A percentile compares a stretch with the other conserved stretches of the same genome.
phyloP scores from a whole-genome alignment of 2,329 filamentous ascomycete species.

The Trichophyton mentagrophytes region DNA sequence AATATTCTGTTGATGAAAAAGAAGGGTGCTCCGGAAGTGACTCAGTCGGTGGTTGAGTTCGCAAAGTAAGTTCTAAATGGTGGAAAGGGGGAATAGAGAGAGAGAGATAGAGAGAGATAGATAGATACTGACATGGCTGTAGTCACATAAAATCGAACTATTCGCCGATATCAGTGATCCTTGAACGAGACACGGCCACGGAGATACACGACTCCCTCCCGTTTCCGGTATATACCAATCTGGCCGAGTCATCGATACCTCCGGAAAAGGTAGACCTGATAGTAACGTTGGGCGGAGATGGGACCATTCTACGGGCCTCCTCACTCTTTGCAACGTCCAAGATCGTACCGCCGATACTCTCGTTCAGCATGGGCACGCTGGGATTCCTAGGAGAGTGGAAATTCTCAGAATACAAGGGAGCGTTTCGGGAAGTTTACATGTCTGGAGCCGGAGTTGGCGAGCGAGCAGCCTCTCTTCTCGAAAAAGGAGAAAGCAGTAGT shows the following conservation, averaged over 20 bases:
- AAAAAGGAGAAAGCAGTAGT: conserved; percentile 22
- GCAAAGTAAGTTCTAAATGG: conserved; percentile 28
- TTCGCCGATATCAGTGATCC: conserved; percentile 64
- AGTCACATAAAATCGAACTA: conserved; percentile 70
- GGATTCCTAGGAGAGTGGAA: conserved; percentile 97
- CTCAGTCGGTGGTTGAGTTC: conserved; percentile 46
- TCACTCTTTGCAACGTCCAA: conserved; percentile 72
- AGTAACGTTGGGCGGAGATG: conserved; percentile 83
- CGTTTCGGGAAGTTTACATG: conserved; percentile 89
- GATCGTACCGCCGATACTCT: conserved; percentile 77
- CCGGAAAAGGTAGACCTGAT: conserved; percentile 77
- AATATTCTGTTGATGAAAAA: conserved; percentile 60
- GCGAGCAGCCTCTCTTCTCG: conserved; percentile 27
- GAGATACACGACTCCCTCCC: conserved; percentile 57
- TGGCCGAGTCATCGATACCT: conserved; percentile 37
- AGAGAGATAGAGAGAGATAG: too few relatives aligned
- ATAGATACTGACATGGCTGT: conserved; percentile 11
- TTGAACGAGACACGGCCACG: conserved; percentile 63
- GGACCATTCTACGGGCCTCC: conserved; percentile 74
- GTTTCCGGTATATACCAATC: conserved; percentile 56
- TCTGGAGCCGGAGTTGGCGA: conserved; percentile 46
- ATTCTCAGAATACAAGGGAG: conserved; percentile 80
- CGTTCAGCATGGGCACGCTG: conserved; percentile 92
- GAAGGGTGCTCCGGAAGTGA: conserved; percentile 44
- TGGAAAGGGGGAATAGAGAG: too few relatives aligned